Evolutionary conservation across 306 rosid genomes (phyloP).

Genomic region (Vigna hirtella): DNA sequence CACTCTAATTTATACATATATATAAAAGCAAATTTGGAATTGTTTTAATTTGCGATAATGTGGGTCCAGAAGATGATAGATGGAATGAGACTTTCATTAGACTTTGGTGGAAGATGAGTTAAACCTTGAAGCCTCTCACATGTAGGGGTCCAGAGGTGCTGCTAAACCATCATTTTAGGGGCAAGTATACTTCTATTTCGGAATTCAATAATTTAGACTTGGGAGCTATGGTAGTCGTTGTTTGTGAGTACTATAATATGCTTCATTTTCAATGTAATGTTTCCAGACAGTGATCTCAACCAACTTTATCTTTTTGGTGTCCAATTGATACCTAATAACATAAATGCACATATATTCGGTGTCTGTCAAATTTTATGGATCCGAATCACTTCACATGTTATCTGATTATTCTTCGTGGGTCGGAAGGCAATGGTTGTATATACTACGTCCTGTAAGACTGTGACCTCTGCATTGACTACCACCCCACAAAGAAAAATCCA

Average conservation of each 20-base stretch:
- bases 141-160: conserved; percentile 1
- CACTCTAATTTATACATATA: too few species aligned
- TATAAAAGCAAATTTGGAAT: too few species aligned
- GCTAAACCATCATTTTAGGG: conserved; percentile 17
- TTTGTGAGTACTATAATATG: background rate
- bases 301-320: conserved; percentile 9
- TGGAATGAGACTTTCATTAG: background rate
- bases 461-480: background rate
- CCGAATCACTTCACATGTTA: conserved; percentile 4
- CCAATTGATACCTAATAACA: background rate
- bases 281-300: conserved; percentile 1
- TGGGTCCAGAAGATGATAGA: background rate
- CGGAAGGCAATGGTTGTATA: conserved; percentile 2
- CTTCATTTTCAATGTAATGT: conserved; percentile 4
- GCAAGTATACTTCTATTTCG: background rate
- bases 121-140: background rate
- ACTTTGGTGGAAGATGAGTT: background rate
- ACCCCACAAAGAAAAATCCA: background rate
- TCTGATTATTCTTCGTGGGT: conserved; percentile 20
- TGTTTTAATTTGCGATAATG: background rate
- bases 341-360: background rate
- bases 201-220: conserved; percentile 3
- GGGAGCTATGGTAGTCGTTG: background rate
- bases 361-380: background rate
- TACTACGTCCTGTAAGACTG: conserved; percentile 8